A percentile compares a stretch with the other conserved stretches of the same genome.
These are phyloP conservation scores for Micromonas commoda DNA, from an alignment of 139 green algal species.

Conservation along the genomic window DNA sequence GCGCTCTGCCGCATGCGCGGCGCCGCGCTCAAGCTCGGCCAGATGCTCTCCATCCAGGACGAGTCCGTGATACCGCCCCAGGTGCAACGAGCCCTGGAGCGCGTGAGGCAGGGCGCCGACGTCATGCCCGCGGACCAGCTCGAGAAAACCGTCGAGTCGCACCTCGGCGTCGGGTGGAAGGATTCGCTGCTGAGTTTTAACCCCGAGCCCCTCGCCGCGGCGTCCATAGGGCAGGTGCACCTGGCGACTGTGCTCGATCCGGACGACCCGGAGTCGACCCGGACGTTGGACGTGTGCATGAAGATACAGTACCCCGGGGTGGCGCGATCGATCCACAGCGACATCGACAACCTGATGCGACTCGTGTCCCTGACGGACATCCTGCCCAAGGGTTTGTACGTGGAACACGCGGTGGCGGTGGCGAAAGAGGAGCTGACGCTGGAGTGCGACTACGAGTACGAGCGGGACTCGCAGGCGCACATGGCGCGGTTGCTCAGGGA, in stretches of 20 bases:
- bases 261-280: neutral
- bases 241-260: slow-evolving; percentile 53
- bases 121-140: slow-evolving; percentile 88
- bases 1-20: slow-evolving; percentile 61
- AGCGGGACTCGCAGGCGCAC: slow-evolving; percentile 36
- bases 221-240: slow-evolving; percentile 85
- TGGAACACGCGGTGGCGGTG: slow-evolving; percentile 75
- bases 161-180: slow-evolving; percentile 72
- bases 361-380: slow-evolving; percentile 75
- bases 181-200: slow-evolving; percentile 55
- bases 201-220: slow-evolving; percentile 70
- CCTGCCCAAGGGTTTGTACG: slow-evolving; percentile 76
- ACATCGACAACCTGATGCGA: slow-evolving; percentile 91
- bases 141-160: slow-evolving; percentile 53
- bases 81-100: slow-evolving; percentile 61
- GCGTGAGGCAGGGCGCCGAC: slow-evolving; percentile 73
- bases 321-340: slow-evolving; percentile 75
- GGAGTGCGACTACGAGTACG: slow-evolving; percentile 88
- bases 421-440: slow-evolving; percentile 82
- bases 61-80: slow-evolving; percentile 77
- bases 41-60: slow-evolving; percentile 96
- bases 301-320: slow-evolving; percentile 94
- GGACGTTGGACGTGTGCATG: slow-evolving; percentile 51
- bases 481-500: slow-evolving; percentile 31
- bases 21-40: slow-evolving; percentile 89